Percentiles rank a stretch among this genome's conserved stretches.
These are phyloP conservation scores for Anisodus acutangulus DNA, from an alignment of 257 asterid genomes.

Conservation along the genomic window DNA sequence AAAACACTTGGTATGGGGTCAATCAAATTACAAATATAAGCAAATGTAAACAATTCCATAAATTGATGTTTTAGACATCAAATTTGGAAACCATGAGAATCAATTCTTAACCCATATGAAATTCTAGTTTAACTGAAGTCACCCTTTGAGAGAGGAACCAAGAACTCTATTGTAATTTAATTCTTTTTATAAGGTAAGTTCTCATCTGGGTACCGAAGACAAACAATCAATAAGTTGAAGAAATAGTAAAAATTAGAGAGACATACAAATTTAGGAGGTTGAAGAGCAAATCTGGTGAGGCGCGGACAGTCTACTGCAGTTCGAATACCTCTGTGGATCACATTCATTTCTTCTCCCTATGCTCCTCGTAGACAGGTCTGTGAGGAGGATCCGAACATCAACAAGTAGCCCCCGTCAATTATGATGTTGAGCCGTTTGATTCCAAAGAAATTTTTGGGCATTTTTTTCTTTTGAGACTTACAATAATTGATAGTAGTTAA, in stretches of 20 bases:
- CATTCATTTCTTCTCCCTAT: slow-evolving; percentile 10
- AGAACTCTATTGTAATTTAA: neutral
- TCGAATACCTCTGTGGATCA: slow-evolving; percentile 39
- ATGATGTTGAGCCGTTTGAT: neutral
- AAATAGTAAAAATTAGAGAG: neutral
- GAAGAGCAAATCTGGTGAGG: slow-evolving; percentile 63
- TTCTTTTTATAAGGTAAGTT: neutral
- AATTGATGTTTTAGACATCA: neutral
- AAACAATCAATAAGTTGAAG: neutral
- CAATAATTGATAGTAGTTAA: neutral
- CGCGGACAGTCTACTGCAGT: slow-evolving; percentile 57
- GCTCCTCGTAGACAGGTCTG: neutral
- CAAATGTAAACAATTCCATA: neutral
- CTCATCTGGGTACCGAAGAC: too few species aligned
- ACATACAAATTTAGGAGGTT: slow-evolving; percentile 65
- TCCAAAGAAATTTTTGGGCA: neutral
- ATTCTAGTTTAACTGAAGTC: neutral
- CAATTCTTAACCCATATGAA: neutral
- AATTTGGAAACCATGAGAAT: neutral
- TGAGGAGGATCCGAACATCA: neutral
- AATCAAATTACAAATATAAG: neutral
- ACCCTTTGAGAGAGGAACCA: neutral
- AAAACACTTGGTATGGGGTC: neutral
- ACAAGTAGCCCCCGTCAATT: neutral
- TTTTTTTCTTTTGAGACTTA: neutral